These are phyloP conservation scores for Elsinoe necatrix DNA, from an alignment of 2,329 filamentous ascomycete genomes.

Conservation along the genomic window DNA sequence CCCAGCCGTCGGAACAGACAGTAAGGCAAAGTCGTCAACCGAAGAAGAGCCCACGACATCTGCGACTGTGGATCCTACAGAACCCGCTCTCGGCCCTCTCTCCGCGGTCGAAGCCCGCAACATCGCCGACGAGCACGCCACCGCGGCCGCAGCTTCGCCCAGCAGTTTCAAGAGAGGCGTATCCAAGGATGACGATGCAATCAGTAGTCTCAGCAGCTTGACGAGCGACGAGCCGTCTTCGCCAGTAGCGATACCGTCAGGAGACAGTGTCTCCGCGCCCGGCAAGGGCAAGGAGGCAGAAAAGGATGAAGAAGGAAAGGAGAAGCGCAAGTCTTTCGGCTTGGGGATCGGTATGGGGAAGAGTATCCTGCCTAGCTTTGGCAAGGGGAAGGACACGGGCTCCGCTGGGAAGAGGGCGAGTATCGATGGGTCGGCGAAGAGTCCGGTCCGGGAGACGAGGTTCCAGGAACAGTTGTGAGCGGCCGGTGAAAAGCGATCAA, in stretches of 20 bases:
- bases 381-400: background rate
- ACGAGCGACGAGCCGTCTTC: conserved; percentile 2
- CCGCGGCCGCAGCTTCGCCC: background rate
- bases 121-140: background rate
- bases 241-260: background rate
- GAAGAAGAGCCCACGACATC: background rate
- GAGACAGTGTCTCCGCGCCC: background rate
- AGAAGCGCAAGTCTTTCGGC: conserved; percentile 7
- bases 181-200: background rate
- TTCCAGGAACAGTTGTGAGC: conserved; percentile 50
- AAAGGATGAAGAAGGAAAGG: background rate
- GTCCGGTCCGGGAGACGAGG: conserved; percentile 49
- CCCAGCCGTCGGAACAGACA: background rate
- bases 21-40: background rate
- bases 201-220: background rate
- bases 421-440: conserved; percentile 24
- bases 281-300: background rate
- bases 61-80: conserved; percentile 8
- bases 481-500: background rate
- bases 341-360: conserved; percentile 5
- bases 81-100: background rate
- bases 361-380: background rate
- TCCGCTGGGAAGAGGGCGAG: background rate
- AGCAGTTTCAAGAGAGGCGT: conserved; percentile 2
- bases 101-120: conserved; percentile 10